Evolutionary conservation across 805 yeast genomes (phyloP).

Genomic region (Yarrowia keelungensis): DNA sequence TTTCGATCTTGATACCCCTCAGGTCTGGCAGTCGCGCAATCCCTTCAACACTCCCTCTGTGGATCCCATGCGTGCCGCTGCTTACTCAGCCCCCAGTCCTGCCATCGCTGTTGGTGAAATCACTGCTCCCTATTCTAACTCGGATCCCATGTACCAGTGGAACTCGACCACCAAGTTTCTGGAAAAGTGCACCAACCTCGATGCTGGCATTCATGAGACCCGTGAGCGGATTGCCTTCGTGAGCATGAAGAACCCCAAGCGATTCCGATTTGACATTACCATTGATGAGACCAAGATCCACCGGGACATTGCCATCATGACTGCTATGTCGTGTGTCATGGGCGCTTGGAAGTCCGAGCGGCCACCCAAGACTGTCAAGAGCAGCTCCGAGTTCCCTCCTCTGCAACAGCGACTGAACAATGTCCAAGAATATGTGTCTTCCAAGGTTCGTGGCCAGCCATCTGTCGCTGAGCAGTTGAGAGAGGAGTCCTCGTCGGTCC

Average conservation of each 20-base stretch:
- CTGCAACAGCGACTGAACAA: constrained; percentile 27
- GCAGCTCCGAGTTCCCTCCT: constrained; percentile 26
- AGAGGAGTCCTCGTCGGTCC: not conserved
- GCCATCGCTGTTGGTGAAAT: constrained; percentile 24
- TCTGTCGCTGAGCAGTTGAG: constrained; percentile 14
- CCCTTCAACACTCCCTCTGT: constrained; percentile 24
- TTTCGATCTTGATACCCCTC: constrained; percentile 18
- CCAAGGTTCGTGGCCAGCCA: constrained; percentile 35
- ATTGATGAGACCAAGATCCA: constrained; percentile 34
- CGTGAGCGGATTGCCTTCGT: constrained; percentile 20
- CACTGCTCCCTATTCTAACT: constrained; percentile 17
- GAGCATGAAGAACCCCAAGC: constrained; percentile 35
- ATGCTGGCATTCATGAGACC: constrained; percentile 27
- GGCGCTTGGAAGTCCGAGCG: constrained; percentile 31
- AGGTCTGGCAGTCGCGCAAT: constrained; percentile 22
- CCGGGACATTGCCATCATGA: constrained; percentile 36
- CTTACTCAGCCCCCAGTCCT: constrained; percentile 24
- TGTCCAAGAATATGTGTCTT: constrained; percentile 36
- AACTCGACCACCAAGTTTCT: constrained; percentile 20
- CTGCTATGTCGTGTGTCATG: constrained; percentile 23
- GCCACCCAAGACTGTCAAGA: constrained; percentile 10
- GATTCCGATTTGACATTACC: constrained; percentile 18
- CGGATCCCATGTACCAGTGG: constrained; percentile 28
- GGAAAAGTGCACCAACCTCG: constrained; percentile 26
- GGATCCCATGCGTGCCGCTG: constrained; percentile 29